Evolutionary conservation across 2,329 filamentous ascomycete species (phyloP), one percentile per base, ranked within the genome.

Genomic region (Penicillium sp.): DNA sequence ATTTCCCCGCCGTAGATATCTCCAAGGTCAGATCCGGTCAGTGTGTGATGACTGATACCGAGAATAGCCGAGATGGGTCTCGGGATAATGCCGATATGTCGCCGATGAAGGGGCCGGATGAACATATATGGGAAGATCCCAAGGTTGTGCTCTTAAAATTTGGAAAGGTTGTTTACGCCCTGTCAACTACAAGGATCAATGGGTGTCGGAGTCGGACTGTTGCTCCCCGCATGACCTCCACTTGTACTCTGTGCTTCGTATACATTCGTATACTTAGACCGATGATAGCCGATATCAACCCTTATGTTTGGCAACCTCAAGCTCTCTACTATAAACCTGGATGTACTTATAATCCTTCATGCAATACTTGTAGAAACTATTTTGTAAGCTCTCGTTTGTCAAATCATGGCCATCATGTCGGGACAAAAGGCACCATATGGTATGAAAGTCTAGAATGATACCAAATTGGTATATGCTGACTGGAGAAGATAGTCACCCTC

Each of bases 1-100:
- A 3, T 10, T 25, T 45, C 29, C 10, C 40, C 16, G 25, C 36
- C 33, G 21, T 46, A 34, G 15, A 47, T 46, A 27, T 52, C 39
- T 36, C 11, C 6, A 33, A 10, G 25, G 5, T 11, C 8, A 31
- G 16, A 33, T 33, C 11, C 13, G n/a, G n/a, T n/a, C n/a, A 25
- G 33, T 34, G 39, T 55, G 53, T 38, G 44, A 41, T 53, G 13
- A 33, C 27, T 43, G 44, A 50, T 49, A 31, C 53, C 53, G 48
- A 45, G 19, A 16, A 16, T 51, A 52, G 53, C 53, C 53, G 53
- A 46, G 48, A 38, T 45, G 27, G 40, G 41, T 38, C 36, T 36
- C 16, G 21, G 36, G 16, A 25, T 38, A 19, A 15, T 51, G 5
- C 23, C 29, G 40, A 27, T 4, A 13, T 29, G 9, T 46, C 19